phyloP scores from a whole-genome alignment of 2,329 filamentous ascomycete species.

The Ascochyta rabiei region DNA sequence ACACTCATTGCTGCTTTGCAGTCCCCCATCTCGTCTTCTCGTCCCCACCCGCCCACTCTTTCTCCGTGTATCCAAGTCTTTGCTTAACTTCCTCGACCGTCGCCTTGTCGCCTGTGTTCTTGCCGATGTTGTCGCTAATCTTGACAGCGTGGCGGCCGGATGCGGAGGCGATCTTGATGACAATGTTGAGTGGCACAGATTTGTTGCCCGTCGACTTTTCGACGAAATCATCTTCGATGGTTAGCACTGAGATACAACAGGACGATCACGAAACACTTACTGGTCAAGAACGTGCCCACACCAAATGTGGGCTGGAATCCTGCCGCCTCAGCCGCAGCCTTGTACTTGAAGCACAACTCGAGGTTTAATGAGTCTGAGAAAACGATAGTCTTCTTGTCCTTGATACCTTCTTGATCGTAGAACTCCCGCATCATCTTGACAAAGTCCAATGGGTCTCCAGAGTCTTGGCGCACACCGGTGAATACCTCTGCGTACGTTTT shows the following conservation, averaged over 20 bases:
- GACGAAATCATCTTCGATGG: constrained; percentile 74
- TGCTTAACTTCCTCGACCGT: constrained; percentile 84
- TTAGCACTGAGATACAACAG: constrained; percentile 15
- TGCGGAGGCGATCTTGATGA: constrained; percentile 93
- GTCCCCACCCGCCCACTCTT: constrained; percentile 80
- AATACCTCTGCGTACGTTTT: constrained; percentile 81
- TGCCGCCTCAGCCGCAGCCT: constrained; percentile 76
- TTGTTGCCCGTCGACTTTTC: constrained; percentile 75
- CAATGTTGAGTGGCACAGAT: constrained; percentile 91
- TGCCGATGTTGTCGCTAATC: constrained; percentile 84
- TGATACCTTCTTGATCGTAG: constrained; percentile 77
- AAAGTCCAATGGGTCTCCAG: constrained; percentile 81
- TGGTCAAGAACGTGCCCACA: constrained; percentile 93
- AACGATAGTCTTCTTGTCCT: constrained; percentile 83
- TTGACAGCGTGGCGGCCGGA: constrained; percentile 84
- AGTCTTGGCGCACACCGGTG: constrained; percentile 85
- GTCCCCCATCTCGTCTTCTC: constrained; percentile 82
- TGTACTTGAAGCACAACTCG: constrained; percentile 89
- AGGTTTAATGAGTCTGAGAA: constrained; percentile 96
- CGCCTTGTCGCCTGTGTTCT: constrained; percentile 87
- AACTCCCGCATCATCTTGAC: constrained; percentile 80
- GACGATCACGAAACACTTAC: constrained; percentile 45
- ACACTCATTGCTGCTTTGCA: constrained; percentile 19
- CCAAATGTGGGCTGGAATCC: constrained; percentile 90
- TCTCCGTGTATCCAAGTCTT: constrained; percentile 84